Percentiles rank a stretch among this genome's conserved stretches.
phyloP scores from a whole-genome alignment of 148 eudicot genomes.

The Rhododendron mucronatum region DNA sequence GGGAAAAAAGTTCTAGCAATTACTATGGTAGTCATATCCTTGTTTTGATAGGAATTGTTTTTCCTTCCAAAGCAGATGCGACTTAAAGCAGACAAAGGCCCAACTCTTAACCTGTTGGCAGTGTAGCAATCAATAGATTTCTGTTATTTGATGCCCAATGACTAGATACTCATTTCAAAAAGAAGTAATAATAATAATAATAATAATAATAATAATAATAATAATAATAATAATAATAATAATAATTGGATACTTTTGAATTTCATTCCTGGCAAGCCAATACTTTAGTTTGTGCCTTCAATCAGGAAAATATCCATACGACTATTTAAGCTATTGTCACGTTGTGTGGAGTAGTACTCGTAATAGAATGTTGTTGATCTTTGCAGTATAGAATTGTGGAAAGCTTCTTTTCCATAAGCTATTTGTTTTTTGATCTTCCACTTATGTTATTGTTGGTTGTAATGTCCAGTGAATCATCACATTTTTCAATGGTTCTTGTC shows the following conservation, averaged over 20 bases:
- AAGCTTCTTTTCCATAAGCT: neutral
- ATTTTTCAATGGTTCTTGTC: constrained; percentile 53
- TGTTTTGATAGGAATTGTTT: neutral
- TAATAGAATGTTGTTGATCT: neutral
- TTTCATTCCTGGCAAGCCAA: neutral
- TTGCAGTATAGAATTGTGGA: neutral
- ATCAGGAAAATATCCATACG: neutral
- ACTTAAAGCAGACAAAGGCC: neutral
- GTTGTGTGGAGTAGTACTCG: neutral
- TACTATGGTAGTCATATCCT: neutral
- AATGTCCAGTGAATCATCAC: constrained; percentile 41
- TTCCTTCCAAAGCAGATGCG: neutral
- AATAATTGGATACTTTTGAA: neutral
- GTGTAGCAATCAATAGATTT: neutral
- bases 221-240: too few species aligned
- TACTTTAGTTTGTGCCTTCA: neutral
- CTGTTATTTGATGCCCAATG: neutral
- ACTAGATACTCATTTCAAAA: neutral
- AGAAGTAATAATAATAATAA: too few species aligned
- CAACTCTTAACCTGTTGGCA: neutral
- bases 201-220: too few species aligned
- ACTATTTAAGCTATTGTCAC: neutral
- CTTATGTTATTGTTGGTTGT: constrained; percentile 18
- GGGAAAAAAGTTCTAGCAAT: neutral
- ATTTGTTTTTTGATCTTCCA: neutral